phyloP scores from a whole-genome alignment of 352 stramenopile species.

The Phytophthora multivora region DNA sequence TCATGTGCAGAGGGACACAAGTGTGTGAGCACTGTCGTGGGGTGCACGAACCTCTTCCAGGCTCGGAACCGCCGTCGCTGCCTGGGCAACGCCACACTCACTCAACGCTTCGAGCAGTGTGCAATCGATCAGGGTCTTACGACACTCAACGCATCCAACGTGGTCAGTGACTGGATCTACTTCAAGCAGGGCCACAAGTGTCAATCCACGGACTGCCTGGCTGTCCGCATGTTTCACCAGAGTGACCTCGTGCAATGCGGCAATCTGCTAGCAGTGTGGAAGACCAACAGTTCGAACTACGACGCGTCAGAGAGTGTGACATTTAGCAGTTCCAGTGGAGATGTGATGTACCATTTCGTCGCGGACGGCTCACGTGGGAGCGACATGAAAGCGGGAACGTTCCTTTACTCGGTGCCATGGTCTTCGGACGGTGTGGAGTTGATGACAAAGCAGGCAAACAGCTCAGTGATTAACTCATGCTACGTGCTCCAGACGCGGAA shows the following conservation, averaged over 20 bases:
- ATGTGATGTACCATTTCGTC: constrained; percentile 66
- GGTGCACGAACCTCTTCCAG: constrained; percentile 75
- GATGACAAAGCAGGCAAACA: constrained; percentile 37
- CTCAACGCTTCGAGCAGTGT: constrained; percentile 58
- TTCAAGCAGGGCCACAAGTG: constrained; percentile 66
- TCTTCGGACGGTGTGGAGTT: constrained; percentile 25
- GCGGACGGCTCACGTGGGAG: constrained; percentile 69
- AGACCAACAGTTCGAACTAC: constrained; percentile 41
- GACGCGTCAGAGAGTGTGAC: constrained; percentile 12
- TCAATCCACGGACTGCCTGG: constrained; percentile 64
- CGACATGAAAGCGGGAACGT: constrained; percentile 70
- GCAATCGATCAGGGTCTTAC: constrained; percentile 54
- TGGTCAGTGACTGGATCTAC: constrained; percentile 69
- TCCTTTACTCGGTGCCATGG: constrained; percentile 58
- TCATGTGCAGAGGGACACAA: constrained; percentile 48
- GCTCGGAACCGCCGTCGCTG: constrained; percentile 72
- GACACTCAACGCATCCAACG: constrained; percentile 49
- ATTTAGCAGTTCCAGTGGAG: constrained; percentile 12
- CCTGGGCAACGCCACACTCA: constrained; percentile 51
- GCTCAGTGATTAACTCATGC: constrained; percentile 52
- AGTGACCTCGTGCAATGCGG: constrained; percentile 72
- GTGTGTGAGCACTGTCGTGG: constrained; percentile 71
- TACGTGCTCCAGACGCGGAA: constrained; percentile 80
- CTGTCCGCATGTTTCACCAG: constrained; percentile 62
- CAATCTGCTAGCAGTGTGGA: constrained; percentile 71